These are phyloP conservation scores for Diaporthe eres DNA, from an alignment of 2,329 filamentous ascomycete genomes.

Conservation along the genomic window DNA sequence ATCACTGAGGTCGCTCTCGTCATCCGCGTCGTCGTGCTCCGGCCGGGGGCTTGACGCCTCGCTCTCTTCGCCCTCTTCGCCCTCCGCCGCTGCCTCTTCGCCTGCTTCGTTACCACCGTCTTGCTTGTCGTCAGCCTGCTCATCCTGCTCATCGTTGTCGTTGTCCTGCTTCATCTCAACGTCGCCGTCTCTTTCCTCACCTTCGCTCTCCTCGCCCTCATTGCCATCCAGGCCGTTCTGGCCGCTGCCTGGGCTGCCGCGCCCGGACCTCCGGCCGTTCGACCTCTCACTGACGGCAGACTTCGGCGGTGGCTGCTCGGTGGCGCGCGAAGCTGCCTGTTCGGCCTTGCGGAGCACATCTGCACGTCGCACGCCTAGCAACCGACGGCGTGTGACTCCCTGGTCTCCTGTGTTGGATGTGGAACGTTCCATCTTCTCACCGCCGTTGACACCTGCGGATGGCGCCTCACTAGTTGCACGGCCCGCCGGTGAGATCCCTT, in stretches of 20 bases:
- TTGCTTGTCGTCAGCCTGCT: conserved; percentile 39
- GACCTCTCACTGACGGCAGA: conserved; percentile 45
- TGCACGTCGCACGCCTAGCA: conserved; percentile 64
- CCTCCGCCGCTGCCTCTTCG: conserved; percentile 45
- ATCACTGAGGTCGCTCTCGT: conserved; percentile 79
- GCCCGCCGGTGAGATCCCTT: background rate
- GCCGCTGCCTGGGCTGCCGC: conserved; percentile 66
- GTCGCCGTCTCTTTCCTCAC: conserved; percentile 54
- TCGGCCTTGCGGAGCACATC: conserved; percentile 75
- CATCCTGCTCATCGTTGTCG: conserved; percentile 29
- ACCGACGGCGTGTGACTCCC: conserved; percentile 54
- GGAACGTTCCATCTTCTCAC: conserved; percentile 56
- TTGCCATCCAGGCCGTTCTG: conserved; percentile 49
- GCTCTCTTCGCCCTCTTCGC: conserved; percentile 45
- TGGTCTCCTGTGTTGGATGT: conserved; percentile 52
- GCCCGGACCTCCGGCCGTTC: conserved; percentile 59
- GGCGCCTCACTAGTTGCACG: conserved; percentile 40
- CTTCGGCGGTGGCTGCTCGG: conserved; percentile 62
- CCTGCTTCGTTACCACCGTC: conserved; percentile 41
- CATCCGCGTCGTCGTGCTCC: conserved; percentile 75
- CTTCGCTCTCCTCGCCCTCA: conserved; percentile 51
- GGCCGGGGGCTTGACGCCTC: conserved; percentile 69
- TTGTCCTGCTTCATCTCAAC: conserved; percentile 60
- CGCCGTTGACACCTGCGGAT: conserved; percentile 45
- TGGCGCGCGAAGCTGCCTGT: conserved; percentile 65